A percentile compares a stretch with the other conserved stretches of the same genome.
Evolutionary conservation across 2,329 filamentous ascomycete species (phyloP).

Genomic region (Calonectria honghensis): DNA sequence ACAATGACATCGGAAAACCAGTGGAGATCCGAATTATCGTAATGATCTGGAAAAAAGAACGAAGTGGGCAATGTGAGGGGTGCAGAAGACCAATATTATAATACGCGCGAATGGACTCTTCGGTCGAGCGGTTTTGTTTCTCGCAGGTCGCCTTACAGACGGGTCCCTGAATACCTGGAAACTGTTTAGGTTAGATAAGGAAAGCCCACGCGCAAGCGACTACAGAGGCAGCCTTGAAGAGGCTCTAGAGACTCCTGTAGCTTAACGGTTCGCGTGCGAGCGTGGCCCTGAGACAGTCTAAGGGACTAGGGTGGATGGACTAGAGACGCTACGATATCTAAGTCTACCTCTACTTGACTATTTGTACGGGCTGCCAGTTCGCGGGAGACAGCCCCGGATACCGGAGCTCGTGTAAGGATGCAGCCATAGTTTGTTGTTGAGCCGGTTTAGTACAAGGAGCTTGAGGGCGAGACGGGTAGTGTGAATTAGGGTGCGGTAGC

Average conservation of each 20-base stretch:
- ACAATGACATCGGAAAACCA: not conserved
- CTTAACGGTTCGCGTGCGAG: not conserved
- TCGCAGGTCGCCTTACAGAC: not conserved
- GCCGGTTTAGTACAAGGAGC: not conserved
- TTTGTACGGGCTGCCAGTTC: not conserved
- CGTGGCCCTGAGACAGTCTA: slow-evolving; percentile 2
- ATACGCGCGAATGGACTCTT: not conserved
- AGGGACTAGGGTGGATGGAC: not conserved
- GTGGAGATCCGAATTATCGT: slow-evolving; percentile 1
- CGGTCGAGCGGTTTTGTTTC: slow-evolving; percentile 5
- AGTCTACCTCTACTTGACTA: not conserved
- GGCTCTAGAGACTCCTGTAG: not conserved
- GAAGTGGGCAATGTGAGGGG: not conserved
- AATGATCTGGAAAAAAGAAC: slow-evolving; percentile 9
- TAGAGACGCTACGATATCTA: slow-evolving; percentile 8
- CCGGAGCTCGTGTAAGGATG: not conserved
- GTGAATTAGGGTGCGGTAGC: not conserved
- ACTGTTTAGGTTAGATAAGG: slow-evolving; percentile 2
- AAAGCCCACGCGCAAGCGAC: not conserved
- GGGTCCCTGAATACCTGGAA: not conserved
- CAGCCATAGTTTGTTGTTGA: not conserved
- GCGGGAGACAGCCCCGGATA: not conserved
- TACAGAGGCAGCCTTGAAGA: not conserved
- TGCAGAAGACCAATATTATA: slow-evolving; percentile 5
- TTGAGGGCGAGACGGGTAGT: slow-evolving; percentile 9